Evolutionary conservation across 2,329 filamentous ascomycete species (phyloP).

Genomic region (Clonostachys rhizophaga): DNA sequence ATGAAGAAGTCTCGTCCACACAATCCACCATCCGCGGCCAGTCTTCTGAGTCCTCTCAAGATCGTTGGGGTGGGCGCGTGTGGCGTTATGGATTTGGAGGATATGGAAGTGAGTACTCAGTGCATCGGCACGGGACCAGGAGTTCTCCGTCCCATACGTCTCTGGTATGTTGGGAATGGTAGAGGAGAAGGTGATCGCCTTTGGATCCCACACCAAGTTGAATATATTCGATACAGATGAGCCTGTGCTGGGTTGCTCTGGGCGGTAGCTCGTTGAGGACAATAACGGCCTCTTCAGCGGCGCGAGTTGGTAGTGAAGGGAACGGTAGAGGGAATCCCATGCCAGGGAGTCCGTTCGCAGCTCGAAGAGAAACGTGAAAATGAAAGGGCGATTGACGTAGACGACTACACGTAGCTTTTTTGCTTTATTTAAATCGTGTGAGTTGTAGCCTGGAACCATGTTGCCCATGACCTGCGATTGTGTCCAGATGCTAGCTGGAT

Average conservation of each 20-base stretch:
- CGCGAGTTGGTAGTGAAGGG: slow-evolving; percentile 55
- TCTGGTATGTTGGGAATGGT: slow-evolving; percentile 64
- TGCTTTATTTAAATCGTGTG: slow-evolving; percentile 47
- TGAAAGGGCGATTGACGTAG: slow-evolving; percentile 70
- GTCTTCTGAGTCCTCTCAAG: slow-evolving; percentile 63
- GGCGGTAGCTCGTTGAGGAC: slow-evolving; percentile 51
- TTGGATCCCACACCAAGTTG: slow-evolving; percentile 59
- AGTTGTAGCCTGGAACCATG: slow-evolving; percentile 20
- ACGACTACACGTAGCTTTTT: slow-evolving; percentile 63
- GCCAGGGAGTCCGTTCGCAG: slow-evolving; percentile 52
- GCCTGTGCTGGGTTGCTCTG: slow-evolving; percentile 32
- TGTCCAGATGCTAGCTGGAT: slow-evolving; percentile 23
- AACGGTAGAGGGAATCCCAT: slow-evolving; percentile 51
- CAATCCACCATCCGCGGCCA: slow-evolving; percentile 64
- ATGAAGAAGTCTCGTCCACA: slow-evolving; percentile 56
- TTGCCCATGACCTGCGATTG: slow-evolving; percentile 25
- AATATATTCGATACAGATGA: slow-evolving; percentile 40
- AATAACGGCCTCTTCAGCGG: slow-evolving; percentile 54
- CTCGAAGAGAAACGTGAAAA: slow-evolving; percentile 70
- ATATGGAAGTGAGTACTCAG: slow-evolving; percentile 62
- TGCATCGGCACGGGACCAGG: slow-evolving; percentile 58
- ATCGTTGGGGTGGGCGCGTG: slow-evolving; percentile 34
- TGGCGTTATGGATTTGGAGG: slow-evolving; percentile 47
- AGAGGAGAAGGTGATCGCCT: slow-evolving; percentile 51
- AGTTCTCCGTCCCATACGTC: slow-evolving; percentile 18